Conservation (phyloP, 2,329 filamentous ascomycete species). For the Beauveria varroae region DNA sequence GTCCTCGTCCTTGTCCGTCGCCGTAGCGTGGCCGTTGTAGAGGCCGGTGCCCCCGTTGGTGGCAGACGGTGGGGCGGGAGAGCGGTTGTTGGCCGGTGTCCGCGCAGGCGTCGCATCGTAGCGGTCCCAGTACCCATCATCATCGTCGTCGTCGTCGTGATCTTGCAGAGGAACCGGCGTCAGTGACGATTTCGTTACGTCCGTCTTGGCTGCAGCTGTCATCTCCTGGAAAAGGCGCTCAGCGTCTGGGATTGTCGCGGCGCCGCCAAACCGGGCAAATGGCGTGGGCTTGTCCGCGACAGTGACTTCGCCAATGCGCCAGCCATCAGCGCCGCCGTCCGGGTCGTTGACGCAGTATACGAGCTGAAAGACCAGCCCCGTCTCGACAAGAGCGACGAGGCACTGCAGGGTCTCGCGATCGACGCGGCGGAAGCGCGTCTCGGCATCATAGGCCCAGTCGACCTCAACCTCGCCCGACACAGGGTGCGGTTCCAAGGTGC, state of each 20-base stretch:
- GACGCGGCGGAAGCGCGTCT: conserved; percentile 57
- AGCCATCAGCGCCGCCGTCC: conserved; percentile 54
- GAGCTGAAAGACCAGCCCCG: conserved; percentile 57
- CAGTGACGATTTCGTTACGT: conserved; percentile 10
- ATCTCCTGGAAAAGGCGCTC: conserved; percentile 45
- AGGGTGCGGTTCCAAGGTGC: conserved; percentile 70
- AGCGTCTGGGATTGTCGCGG: conserved; percentile 48
- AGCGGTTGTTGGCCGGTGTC: conserved; percentile 55
- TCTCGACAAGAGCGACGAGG: conserved; percentile 52
- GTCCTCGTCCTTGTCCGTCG: conserved; percentile 45
- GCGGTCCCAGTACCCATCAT: conserved; percentile 72
- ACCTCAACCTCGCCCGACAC: conserved; percentile 74
- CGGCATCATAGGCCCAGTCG: conserved; percentile 57
- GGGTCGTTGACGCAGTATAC: conserved; percentile 63
- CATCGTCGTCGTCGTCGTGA: conserved; percentile 41
- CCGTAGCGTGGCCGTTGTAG: conserved; percentile 19
- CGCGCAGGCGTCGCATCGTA: conserved; percentile 65
- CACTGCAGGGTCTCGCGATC: conserved; percentile 71
- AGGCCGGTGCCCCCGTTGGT: conserved; percentile 15
- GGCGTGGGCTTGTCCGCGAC: conserved; percentile 46
- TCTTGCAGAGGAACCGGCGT: background rate
- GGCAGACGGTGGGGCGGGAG: conserved; percentile 47
- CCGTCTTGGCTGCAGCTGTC: conserved; percentile 14
- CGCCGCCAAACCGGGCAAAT: conserved; percentile 45
- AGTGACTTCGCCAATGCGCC: conserved; percentile 65